These are phyloP conservation scores for Sanghuangporus weigelae DNA, from an alignment of 1,284 basidiomycete species.

Conservation along the genomic window DNA sequence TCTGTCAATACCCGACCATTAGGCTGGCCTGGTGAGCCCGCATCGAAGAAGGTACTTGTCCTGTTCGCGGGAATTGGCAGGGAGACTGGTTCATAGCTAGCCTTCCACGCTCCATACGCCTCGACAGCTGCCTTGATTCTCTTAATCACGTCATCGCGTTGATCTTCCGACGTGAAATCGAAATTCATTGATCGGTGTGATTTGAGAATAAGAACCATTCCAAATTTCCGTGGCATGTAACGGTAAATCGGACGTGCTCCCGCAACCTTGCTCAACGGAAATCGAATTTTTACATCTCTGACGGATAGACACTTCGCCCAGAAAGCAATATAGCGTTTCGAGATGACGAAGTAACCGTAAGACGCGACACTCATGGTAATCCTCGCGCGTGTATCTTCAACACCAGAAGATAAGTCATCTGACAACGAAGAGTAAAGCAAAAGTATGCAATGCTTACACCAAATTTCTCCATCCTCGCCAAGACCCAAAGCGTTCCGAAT, in stretches of 20 bases:
- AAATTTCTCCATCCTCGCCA: conserved; percentile 33
- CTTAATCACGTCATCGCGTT: conserved; percentile 42
- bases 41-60: background rate
- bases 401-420: conserved; percentile 6
- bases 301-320: conserved; percentile 43
- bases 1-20: background rate
- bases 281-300: conserved; percentile 44
- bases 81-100: background rate
- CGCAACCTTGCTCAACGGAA: conserved; percentile 41
- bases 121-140: conserved; percentile 28
- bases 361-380: conserved; percentile 33
- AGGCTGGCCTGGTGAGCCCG: background rate
- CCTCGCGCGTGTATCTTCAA: conserved; percentile 34
- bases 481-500: conserved; percentile 32
- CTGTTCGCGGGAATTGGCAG: background rate
- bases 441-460: conserved; percentile 34
- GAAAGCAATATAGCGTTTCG: conserved; percentile 39
- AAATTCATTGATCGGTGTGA: conserved; percentile 47
- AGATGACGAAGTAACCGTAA: conserved; percentile 41
- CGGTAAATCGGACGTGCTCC: conserved; percentile 32
- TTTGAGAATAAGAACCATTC: conserved; percentile 43
- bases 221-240: conserved; percentile 35
- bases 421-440: background rate
- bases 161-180: conserved; percentile 40
- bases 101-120: conserved; percentile 7